These are phyloP conservation scores for Cercospora beticola DNA, from an alignment of 2,329 filamentous ascomycete species.

Conservation along the genomic window DNA sequence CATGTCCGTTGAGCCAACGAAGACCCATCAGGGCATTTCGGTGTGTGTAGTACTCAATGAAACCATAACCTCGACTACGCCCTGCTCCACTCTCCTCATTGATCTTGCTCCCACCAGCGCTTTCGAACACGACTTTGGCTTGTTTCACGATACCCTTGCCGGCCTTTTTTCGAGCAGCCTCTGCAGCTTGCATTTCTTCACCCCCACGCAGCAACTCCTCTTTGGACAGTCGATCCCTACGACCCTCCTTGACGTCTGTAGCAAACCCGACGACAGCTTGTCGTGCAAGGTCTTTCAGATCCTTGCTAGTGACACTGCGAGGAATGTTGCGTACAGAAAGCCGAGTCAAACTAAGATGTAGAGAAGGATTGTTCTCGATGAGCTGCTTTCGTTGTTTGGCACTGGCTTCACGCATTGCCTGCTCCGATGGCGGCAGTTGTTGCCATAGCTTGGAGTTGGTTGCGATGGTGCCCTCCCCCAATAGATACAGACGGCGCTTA, in stretches of 20 bases:
- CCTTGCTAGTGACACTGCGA: conserved; percentile 76
- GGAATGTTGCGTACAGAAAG: conserved; percentile 91
- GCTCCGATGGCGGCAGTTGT: conserved; percentile 72
- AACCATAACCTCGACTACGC: conserved; percentile 88
- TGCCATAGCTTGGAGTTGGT: conserved; percentile 75
- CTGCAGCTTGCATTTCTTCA: conserved; percentile 75
- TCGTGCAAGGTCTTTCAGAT: conserved; percentile 85
- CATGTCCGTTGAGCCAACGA: conserved; percentile 84
- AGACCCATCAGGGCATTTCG: conserved; percentile 93
- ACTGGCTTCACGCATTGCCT: conserved; percentile 85
- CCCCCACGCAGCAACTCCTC: conserved; percentile 82
- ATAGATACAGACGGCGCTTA: conserved; percentile 83
- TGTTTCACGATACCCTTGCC: conserved; percentile 87
- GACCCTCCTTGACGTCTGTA: conserved; percentile 77
- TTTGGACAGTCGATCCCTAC: conserved; percentile 76
- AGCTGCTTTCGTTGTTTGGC: conserved; percentile 83
- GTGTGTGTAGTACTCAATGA: conserved; percentile 94
- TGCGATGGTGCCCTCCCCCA: conserved; percentile 81
- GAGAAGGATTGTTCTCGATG: conserved; percentile 83
- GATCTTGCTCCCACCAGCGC: conserved; percentile 79
- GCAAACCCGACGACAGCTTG: conserved; percentile 94
- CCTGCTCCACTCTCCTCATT: conserved; percentile 73
- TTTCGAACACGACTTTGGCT: conserved; percentile 93
- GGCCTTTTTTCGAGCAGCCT: conserved; percentile 74
- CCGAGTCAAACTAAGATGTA: conserved; percentile 86